These are phyloP conservation scores for Pichia sp. DNA, from an alignment of 1,139 yeast species.

Conservation along the genomic window DNA sequence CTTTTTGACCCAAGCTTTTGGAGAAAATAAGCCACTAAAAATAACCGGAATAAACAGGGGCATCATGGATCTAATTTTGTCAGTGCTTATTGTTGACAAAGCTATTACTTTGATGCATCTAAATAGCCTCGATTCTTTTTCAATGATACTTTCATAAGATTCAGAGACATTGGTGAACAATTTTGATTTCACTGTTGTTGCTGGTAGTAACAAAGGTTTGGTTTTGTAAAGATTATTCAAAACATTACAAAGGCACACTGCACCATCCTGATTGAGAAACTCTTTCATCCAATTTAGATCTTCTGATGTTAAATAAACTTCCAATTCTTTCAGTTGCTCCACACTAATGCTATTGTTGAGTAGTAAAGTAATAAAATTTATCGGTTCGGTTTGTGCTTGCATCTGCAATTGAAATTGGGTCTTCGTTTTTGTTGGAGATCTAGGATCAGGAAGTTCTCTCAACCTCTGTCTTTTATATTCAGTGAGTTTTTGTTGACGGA, in stretches of 20 bases:
- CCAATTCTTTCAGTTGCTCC: conserved; percentile 72
- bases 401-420: conserved; percentile 17
- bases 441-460: conserved; percentile 33
- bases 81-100: conserved; percentile 53
- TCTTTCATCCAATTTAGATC: conserved; percentile 86
- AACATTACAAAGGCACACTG: conserved; percentile 69
- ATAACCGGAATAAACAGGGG: conserved; percentile 53
- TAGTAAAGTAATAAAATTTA: conserved; percentile 62
- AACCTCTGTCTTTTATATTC: conserved; percentile 55
- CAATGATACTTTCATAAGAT: conserved; percentile 37
- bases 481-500: conserved; percentile 79
- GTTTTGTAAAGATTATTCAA: conserved; percentile 32
- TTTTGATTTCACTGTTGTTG: conserved; percentile 1
- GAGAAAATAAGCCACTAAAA: conserved; percentile 57
- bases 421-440: conserved; percentile 15
- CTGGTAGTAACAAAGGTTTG: conserved; percentile 22
- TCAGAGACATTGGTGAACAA: conserved; percentile 34
- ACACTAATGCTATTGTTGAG: conserved; percentile 66
- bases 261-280: conserved; percentile 84
- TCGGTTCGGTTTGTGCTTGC: conserved; percentile 24
- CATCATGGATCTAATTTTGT: conserved; percentile 36
- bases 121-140: conserved; percentile 55
- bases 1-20: conserved; percentile 70
- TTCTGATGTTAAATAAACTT: conserved; percentile 90
- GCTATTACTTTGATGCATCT: conserved; percentile 61